Percentiles rank a stretch among this genome's conserved stretches.
phyloP scores from a whole-genome alignment of 2,329 filamentous ascomycete genomes.

The Emmonsiellopsis sp. region DNA sequence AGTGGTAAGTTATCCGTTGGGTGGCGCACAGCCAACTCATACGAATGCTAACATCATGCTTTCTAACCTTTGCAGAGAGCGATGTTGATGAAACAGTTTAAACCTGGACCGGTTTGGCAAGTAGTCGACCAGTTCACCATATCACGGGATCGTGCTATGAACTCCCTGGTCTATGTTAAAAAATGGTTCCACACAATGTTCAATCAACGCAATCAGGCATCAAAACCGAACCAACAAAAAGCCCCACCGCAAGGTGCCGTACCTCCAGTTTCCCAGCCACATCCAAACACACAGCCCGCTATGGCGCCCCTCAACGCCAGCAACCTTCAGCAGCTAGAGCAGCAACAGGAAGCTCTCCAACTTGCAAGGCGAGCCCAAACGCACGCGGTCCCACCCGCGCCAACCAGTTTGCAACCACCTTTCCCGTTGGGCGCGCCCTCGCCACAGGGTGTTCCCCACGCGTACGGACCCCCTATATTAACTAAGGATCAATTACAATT shows the following conservation, averaged over 20 bases:
- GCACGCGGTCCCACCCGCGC: slow-evolving; percentile 36
- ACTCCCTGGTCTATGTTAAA: slow-evolving; percentile 29
- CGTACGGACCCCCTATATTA: slow-evolving; percentile 43
- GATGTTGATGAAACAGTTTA: slow-evolving; percentile 38
- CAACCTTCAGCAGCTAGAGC: slow-evolving; percentile 38
- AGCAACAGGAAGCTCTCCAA: slow-evolving; percentile 36
- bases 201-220: slow-evolving; percentile 15
- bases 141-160: slow-evolving; percentile 27
- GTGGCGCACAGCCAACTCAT: neutral
- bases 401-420: slow-evolving; percentile 43
- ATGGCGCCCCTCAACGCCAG: slow-evolving; percentile 33
- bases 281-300: slow-evolving; percentile 19
- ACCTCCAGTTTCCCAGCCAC: slow-evolving; percentile 12
- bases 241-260: neutral
- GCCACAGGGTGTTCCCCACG: slow-evolving; percentile 49
- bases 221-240: slow-evolving; percentile 2
- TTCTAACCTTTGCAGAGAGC: slow-evolving; percentile 23
- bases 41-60: neutral
- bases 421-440: slow-evolving; percentile 42
- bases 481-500: slow-evolving; percentile 49
- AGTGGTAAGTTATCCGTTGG: slow-evolving; percentile 22
- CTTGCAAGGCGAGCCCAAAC: slow-evolving; percentile 28
- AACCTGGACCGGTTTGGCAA: slow-evolving; percentile 28
- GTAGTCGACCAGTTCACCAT: slow-evolving; percentile 38
- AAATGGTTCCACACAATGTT: slow-evolving; percentile 33